These are phyloP conservation scores for Prunus davidiana DNA, from an alignment of 306 rosid genomes.

Conservation along the genomic window DNA sequence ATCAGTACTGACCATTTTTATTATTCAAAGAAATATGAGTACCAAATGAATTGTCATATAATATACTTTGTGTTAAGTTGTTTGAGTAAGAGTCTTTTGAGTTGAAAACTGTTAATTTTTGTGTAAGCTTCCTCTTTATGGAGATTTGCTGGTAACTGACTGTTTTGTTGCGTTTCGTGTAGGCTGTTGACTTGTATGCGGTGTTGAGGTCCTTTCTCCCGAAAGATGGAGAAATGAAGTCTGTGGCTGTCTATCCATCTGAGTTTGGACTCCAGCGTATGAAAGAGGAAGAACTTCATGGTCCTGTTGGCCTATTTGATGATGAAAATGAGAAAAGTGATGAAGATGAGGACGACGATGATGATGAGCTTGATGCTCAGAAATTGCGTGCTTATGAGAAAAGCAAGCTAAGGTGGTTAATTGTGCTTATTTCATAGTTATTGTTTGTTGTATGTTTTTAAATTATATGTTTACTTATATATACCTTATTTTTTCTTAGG, in stretches of 20 bases:
- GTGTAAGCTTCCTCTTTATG: neutral
- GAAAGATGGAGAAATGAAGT: constrained; percentile 57
- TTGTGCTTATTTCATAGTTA: neutral
- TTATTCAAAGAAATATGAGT: neutral
- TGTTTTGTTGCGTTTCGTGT: constrained; percentile 8
- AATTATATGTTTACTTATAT: neutral
- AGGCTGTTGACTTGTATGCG: constrained; percentile 80
- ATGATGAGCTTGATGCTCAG: constrained; percentile 46
- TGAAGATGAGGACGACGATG: constrained; percentile 26
- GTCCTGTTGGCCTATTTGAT: constrained; percentile 76
- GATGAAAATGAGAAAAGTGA: constrained; percentile 40
- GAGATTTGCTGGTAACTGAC: neutral
- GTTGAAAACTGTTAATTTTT: neutral
- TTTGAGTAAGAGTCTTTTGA: neutral
- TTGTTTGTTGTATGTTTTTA: neutral
- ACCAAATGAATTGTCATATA: neutral
- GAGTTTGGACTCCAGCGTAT: constrained; percentile 90
- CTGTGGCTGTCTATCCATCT: constrained; percentile 80
- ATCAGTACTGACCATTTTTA: neutral
- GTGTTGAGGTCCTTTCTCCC: constrained; percentile 74
- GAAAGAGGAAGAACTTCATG: constrained; percentile 82
- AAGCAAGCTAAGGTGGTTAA: constrained; percentile 65
- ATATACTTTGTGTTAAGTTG: neutral
- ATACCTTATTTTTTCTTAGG: constrained; percentile 30
- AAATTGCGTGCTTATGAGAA: constrained; percentile 80